A percentile compares a stretch with the other conserved stretches of the same genome.
These are phyloP conservation scores for Porogramme epimiltina DNA, from an alignment of 1,284 basidiomycete species.

Conservation along the genomic window DNA sequence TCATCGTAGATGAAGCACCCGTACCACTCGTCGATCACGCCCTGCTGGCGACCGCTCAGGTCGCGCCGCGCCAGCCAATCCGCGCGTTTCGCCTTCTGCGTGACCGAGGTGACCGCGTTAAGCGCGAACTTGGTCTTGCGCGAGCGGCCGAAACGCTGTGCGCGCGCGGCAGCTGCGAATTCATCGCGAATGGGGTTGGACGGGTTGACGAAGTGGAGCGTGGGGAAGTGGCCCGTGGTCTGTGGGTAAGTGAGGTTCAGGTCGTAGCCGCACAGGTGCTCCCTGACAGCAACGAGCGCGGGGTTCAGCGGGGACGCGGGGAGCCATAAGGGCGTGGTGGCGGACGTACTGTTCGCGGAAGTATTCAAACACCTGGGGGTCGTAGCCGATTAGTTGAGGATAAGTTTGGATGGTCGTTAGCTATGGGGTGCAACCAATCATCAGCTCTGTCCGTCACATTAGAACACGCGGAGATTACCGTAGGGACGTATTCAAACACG, in stretches of 20 bases:
- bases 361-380: constrained; percentile 62
- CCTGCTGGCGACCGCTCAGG: background rate
- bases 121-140: no score
- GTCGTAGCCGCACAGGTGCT: constrained; percentile 64
- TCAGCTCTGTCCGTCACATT: background rate
- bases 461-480: constrained; percentile 40
- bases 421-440: constrained; percentile 31
- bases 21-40: background rate
- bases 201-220: constrained; percentile 21
- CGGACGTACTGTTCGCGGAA: constrained; percentile 64
- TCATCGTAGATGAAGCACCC: constrained; percentile 13
- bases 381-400: constrained; percentile 73
- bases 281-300: constrained; percentile 40
- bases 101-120: constrained; percentile 4
- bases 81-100: constrained; percentile 1
- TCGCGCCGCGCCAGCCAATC: background rate
- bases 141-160: no score
- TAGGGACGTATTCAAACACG: constrained; percentile 52
- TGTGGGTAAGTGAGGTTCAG: constrained; percentile 76
- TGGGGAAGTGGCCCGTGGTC: constrained; percentile 51
- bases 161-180: no score
- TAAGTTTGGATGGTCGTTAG: constrained; percentile 64
- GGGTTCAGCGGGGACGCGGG: background rate
- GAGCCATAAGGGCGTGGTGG: background rate
- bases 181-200: background rate